Conservation (phyloP, 2,329 filamentous ascomycete species). For the Claviceps humidiphila region DNA sequence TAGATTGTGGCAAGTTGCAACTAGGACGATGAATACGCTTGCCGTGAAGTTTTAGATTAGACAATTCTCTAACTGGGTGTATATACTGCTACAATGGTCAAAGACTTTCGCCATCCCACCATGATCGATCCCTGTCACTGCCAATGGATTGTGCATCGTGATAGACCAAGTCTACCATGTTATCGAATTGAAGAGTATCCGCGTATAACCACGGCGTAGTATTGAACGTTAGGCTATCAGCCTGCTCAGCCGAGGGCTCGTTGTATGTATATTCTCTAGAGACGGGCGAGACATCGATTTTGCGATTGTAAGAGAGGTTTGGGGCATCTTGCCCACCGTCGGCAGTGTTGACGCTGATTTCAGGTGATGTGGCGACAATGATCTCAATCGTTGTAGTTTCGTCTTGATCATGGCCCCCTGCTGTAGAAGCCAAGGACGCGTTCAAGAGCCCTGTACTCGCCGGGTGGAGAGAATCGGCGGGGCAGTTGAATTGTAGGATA, state of each 20-base stretch:
- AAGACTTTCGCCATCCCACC: constrained; percentile 30
- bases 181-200: constrained; percentile 25
- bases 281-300: constrained; percentile 11
- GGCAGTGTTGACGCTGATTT: constrained; percentile 36
- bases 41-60: too few species aligned
- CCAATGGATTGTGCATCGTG: constrained; percentile 16
- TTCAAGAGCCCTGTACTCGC: constrained; percentile 27
- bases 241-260: constrained; percentile 18
- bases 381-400: constrained; percentile 32
- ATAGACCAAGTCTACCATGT: constrained; percentile 23
- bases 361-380: constrained; percentile 36
- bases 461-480: constrained; percentile 21
- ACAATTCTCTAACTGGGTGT: not conserved
- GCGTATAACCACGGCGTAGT: constrained; percentile 31
- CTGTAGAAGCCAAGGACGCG: constrained; percentile 23
- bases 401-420: constrained; percentile 17
- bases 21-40: too few species aligned
- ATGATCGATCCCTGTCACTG: constrained; percentile 17
- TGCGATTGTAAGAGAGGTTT: constrained; percentile 23
- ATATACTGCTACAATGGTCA: constrained; percentile 19
- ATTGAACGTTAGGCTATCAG: constrained; percentile 25
- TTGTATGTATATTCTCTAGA: constrained; percentile 15
- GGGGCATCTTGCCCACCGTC: constrained; percentile 37
- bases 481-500: constrained; percentile 34
- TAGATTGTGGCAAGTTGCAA: not conserved